Base-by-base conservation (phyloP, 2,329 filamentous ascomycete genomes). In the Aphanocladium album region DNA sequence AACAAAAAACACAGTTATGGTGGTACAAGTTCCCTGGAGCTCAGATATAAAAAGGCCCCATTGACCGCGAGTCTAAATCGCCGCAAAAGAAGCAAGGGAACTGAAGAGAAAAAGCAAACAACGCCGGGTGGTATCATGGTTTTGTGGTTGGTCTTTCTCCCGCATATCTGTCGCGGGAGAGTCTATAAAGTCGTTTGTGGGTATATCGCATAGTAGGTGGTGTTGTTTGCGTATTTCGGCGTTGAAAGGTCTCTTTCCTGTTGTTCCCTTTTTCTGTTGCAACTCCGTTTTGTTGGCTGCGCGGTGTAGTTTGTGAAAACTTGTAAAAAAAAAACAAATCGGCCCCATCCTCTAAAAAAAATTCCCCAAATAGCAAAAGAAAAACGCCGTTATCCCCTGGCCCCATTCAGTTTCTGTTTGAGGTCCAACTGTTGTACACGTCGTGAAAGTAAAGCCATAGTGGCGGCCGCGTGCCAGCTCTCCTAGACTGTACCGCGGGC, bases 401-500 rank as follows among this genome's bases (percentile, higher is more conserved):
- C 50, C 33, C 30, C 41, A n/a, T 41, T 33, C 1, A n/a, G n/a
- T n/a, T n/a, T n/a, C n/a, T 51, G 35, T 47, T 30, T 39, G 16
- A 33, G 43, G 45, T 43, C 52, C 30, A 49, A 21, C 37, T 57
- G 46, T 60, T 57, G 19, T 62, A 59, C 60, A 58, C 12, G 49
- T 51, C 49, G 43, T 35, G 19, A 51, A 55, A 23, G 45, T 12
- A 43, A 17, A 39, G 37, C 55, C 55, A 52, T 33, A 3, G 37
- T 43, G 21, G 33, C 60, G 14, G 39, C 8, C 19, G 47, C 60
- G 14, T n/a, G 45, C 27, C 37, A 46, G 23, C 35, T 57, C 50
- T 54, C 51, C 61, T 57, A 61, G 58, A 60, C 51, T 25, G 37
- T 58, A 59, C 70, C 69, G 25, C 73, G 70, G 30, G 72, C 64